Evolutionary conservation across 2,329 filamentous ascomycete species (phyloP), one percentile per base, ranked within the genome.

Genomic region (Aspergillus sp.): DNA sequence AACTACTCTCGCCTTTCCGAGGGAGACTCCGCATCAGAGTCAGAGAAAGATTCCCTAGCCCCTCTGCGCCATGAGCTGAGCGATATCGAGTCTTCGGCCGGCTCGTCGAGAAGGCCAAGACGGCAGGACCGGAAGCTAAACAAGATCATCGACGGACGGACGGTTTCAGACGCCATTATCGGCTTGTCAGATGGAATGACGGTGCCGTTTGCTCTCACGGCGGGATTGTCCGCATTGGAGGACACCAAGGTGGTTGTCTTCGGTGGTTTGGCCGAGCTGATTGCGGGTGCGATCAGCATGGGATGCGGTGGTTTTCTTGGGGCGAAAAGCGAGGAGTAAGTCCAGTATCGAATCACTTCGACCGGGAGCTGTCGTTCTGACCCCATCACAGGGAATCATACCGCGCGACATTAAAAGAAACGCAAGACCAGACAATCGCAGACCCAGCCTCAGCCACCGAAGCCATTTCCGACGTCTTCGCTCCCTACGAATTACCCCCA

Each of bases 161-260:
- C 57, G 14, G 53, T 62, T 6, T 62, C 58, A 28, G 78, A 84
- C 55, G 69, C 78, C 41, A 85, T 82, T 38, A 79, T 88, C 44
- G 82, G 82, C 33, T 77, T 86, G 45, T 79, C 82, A 1, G 82
- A 88, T 50, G 82, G 82, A 11, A 68, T 88, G 45, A 88, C 82
- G 0, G 82, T 88, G 0, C 82, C 82, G 0, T 88, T 88, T 45
- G 82, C 82, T 11, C 66, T 88, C 24, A 86, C 80, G 0, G 82
- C 83, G 0, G 82, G 82, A 10, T 67, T 88, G 32, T 61, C 54
- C 5, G 63, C 62, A 2, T 63, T 82, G 28, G 77, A 77, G n/a
- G 68, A 74, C 51, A 77, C 75, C 19, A 71, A 68, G 30, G 71
- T 80, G 3, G 78, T 82, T 42, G 74, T 89, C 37, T 75, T 81